Evolutionary conservation across 139 green algal species (phyloP).

Genomic region (Chlorella sp.): DNA sequence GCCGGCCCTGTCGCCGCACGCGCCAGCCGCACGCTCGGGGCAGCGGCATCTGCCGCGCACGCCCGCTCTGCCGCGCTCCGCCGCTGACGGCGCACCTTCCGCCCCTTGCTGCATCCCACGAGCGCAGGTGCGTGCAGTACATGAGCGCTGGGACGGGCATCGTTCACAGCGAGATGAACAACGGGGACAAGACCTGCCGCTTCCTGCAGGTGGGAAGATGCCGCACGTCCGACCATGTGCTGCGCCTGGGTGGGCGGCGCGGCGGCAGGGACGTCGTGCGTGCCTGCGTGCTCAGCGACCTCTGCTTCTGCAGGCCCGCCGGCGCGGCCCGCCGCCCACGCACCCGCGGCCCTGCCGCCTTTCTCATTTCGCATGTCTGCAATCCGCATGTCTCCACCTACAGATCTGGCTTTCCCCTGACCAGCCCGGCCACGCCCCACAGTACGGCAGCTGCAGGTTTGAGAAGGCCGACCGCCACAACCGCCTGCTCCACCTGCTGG

Average conservation of each 20-base stretch:
- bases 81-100: too few species aligned
- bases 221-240: too few species aligned
- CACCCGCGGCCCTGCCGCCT: not conserved
- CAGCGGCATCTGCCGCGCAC: too few species aligned
- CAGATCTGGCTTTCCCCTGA: conserved; percentile 82
- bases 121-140: conserved; percentile 81
- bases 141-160: conserved; percentile 74
- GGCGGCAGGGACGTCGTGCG: too few species aligned
- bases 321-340: too few species aligned
- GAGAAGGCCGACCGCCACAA: conserved; percentile 64
- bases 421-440: conserved; percentile 57
- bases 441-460: conserved; percentile 52
- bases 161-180: conserved; percentile 81
- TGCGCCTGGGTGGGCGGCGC: too few species aligned
- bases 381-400: conserved; percentile 25
- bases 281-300: too few species aligned
- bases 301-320: too few species aligned
- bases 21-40: too few species aligned
- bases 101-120: too few species aligned
- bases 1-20: too few species aligned
- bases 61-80: too few species aligned
- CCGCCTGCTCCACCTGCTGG: conserved; percentile 71
- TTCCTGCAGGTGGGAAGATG: conserved; percentile 65
- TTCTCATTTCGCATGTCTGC: not conserved
- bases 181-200: conserved; percentile 55